phyloP scores from a whole-genome alignment of 352 stramenopile genomes.

The Thalassiosira pacifica region DNA sequence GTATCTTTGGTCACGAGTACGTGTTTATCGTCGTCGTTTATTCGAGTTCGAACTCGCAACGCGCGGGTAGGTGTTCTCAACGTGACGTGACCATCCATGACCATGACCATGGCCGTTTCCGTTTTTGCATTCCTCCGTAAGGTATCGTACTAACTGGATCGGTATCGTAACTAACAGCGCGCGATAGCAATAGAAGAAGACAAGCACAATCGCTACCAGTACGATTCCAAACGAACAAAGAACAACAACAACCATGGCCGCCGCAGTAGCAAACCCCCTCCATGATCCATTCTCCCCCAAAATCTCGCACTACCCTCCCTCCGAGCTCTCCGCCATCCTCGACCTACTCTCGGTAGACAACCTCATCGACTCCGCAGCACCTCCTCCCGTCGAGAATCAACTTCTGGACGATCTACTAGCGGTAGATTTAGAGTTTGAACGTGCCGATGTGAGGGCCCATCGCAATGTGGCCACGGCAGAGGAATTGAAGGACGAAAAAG shows the following conservation, averaged over 20 bases:
- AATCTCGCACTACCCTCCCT: conserved; percentile 21
- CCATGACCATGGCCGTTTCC: neutral
- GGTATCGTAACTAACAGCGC: no score
- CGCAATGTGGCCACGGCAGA: conserved; percentile 20
- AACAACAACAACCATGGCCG: conserved; percentile 22
- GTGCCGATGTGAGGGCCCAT: conserved; percentile 7
- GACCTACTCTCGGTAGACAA: conserved; percentile 51
- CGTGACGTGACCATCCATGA: no score
- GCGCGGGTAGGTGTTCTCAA: no score
- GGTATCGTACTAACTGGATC: no score
- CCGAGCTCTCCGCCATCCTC: conserved; percentile 28
- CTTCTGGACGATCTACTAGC: conserved; percentile 38
- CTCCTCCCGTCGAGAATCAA: neutral
- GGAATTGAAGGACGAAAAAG: conserved; percentile 33
- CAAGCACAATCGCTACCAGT: no score
- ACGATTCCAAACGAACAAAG: conserved; percentile 1
- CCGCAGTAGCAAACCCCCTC: conserved; percentile 4
- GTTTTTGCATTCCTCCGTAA: no score
- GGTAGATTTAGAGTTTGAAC: conserved; percentile 49
- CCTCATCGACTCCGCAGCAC: conserved; percentile 30
- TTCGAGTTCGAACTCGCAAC: no score
- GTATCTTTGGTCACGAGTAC: conserved; percentile 10
- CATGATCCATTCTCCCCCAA: conserved; percentile 42
- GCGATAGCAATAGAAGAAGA: no score
- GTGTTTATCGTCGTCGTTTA: no score